These are phyloP conservation scores for Citrullus mucosospermus DNA, from an alignment of 306 rosid species.

Conservation along the genomic window DNA sequence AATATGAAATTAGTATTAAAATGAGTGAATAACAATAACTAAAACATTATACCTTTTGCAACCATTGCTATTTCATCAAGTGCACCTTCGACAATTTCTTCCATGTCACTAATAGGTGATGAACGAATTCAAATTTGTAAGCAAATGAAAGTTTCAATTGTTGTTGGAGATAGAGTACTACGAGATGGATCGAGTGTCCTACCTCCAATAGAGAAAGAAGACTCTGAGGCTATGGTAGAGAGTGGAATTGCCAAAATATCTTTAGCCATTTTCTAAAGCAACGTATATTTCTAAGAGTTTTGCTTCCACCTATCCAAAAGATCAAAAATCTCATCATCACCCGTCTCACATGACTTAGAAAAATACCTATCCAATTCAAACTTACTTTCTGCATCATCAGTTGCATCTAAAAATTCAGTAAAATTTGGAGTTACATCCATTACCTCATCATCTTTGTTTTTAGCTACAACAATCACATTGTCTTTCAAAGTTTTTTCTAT, in stretches of 20 bases:
- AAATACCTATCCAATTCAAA: neutral
- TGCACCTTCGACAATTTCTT: neutral
- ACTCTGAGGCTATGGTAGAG: neutral
- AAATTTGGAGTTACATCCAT: too few species aligned
- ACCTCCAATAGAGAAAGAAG: neutral
- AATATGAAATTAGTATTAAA: too few species aligned
- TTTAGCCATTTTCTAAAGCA: too few species aligned
- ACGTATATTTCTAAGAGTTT: too few species aligned
- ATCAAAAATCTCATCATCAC: neutral
- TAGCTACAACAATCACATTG: too few species aligned
- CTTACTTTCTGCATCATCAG: neutral
- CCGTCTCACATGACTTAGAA: neutral
- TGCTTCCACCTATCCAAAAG: neutral
- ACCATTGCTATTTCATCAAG: too few species aligned
- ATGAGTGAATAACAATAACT: too few species aligned
- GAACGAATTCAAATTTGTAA: neutral
- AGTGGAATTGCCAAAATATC: neutral
- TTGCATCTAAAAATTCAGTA: too few species aligned
- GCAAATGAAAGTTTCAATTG: too few species aligned
- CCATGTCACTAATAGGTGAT: neutral
- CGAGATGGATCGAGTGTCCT: neutral
- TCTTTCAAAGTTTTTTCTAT: too few species aligned
- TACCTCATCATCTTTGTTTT: too few species aligned
- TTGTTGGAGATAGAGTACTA: neutral
- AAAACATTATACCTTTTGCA: too few species aligned